phyloP scores from a whole-genome alignment of 352 stramenopile species.

The Pythium pyrilobum region DNA sequence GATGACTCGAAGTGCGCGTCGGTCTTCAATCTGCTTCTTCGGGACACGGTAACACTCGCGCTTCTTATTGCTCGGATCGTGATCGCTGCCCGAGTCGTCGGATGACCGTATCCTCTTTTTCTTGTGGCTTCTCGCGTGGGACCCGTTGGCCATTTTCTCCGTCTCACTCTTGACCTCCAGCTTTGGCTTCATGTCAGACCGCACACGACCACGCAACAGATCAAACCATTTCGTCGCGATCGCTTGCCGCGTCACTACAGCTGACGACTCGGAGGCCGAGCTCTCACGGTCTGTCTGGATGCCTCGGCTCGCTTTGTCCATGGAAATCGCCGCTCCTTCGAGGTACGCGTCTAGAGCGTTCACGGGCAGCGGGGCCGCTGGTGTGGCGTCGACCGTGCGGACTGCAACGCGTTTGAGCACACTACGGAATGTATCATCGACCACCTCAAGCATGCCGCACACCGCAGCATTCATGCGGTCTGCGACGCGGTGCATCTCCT shows the following conservation, averaged over 20 bases:
- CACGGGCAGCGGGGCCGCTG: not conserved
- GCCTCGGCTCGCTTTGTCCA: not conserved
- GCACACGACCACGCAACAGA: not conserved
- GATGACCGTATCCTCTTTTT: conserved; percentile 4
- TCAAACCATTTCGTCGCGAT: conserved; percentile 1
- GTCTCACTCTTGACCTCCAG: conserved; percentile 7
- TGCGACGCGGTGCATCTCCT: not conserved
- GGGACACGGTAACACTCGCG: not conserved
- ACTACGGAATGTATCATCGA: conserved; percentile 4
- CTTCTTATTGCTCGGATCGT: not conserved
- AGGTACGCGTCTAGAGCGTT: conserved; percentile 13
- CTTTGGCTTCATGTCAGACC: not conserved
- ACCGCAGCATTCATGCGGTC: conserved; percentile 10
- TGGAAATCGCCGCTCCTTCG: not conserved
- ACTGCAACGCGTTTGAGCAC: not conserved
- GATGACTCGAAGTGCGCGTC: not conserved
- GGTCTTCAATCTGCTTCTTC: not conserved
- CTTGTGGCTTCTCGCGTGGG: not conserved
- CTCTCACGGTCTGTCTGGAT: not conserved
- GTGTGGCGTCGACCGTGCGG: not conserved
- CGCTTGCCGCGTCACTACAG: too few relatives aligned
- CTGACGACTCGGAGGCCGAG: not conserved
- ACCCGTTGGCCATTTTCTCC: not conserved
- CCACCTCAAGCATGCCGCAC: conserved; percentile 4
- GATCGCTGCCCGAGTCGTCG: not conserved